Base-by-base conservation (phyloP, 805 yeast species). In the Candida montana region DNA sequence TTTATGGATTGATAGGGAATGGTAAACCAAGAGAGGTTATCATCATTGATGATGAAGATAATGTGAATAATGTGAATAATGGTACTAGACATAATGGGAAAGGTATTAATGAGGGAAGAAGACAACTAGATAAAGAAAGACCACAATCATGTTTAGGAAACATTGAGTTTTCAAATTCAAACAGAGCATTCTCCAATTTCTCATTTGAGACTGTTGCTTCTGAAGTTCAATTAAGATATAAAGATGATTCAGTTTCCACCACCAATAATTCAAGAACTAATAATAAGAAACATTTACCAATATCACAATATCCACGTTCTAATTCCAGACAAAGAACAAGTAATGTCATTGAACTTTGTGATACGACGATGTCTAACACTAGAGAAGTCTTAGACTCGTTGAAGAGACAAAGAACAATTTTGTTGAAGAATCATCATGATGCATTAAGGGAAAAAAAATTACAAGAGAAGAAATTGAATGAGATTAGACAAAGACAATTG, bases 171-270 rank as follows among this genome's bases (percentile, higher is more conserved):
- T 12, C 31, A 2, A 15, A n/a, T 2, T 31, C 46, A 12, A 20
- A 39, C 6, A 43, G 51, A 21, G 37, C 35, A 4, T 16, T 39
- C 12, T 53, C 57, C 1, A 33, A 20, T 4, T 53, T 53, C 31
- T 53, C 60, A 15, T 56, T 53, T 42, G 58, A 53, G 28, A 50
- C 52, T 1, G 39, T 51, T 27, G 53, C 53, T 1, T 52, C 57
- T 9, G 55, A 55, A 31, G 57, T 52, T 13, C 58, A 49, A 33
- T 27, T 47, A 23, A 39, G 37, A 26, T 32, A 38, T 11, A 29
- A 42, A 7, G 21, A 45, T n/a, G n/a, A n/a, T n/a, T n/a, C n/a
- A n/a, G n/a, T n/a, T n/a, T n/a, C n/a, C n/a, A n/a, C n/a, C n/a
- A n/a, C n/a, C n/a, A n/a, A n/a, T n/a, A n/a, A n/a, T n/a, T n/a